These are phyloP conservation scores for Atkinsonella texensis DNA, from an alignment of 2,329 filamentous ascomycete genomes.

Conservation along the genomic window DNA sequence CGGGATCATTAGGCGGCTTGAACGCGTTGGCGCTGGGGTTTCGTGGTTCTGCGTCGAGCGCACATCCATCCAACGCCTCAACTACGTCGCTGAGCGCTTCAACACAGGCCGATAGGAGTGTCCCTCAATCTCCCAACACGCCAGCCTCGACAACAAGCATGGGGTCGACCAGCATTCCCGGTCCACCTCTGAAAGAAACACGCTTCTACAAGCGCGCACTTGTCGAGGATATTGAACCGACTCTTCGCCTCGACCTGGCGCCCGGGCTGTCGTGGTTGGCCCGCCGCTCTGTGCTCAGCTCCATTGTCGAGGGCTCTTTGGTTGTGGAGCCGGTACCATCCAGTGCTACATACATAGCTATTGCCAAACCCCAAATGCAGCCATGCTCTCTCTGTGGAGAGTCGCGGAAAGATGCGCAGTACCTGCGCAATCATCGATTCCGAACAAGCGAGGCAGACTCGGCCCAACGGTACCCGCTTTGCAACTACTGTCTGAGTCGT, in stretches of 20 bases:
- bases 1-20: constrained; percentile 50
- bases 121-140: constrained; percentile 47
- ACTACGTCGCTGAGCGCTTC: constrained; percentile 43
- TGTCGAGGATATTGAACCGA: constrained; percentile 88
- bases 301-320: constrained; percentile 73
- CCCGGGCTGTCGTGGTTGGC: constrained; percentile 91
- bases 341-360: constrained; percentile 34
- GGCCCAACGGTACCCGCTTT: constrained; percentile 81
- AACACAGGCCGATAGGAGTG: constrained; percentile 35
- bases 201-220: constrained; percentile 89
- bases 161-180: constrained; percentile 24
- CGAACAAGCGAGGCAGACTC: constrained; percentile 76
- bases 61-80: constrained; percentile 45
- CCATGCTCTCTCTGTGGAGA: constrained; percentile 88
- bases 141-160: constrained; percentile 40
- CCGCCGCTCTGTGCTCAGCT: constrained; percentile 68
- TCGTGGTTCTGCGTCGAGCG: constrained; percentile 33
- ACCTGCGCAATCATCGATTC: constrained; percentile 77
- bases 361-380: constrained; percentile 43
- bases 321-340: constrained; percentile 79
- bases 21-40: constrained; percentile 31
- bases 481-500: constrained; percentile 73
- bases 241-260: constrained; percentile 75
- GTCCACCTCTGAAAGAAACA: constrained; percentile 69
- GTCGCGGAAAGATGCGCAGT: constrained; percentile 53